Base-by-base conservation (phyloP, 495 filamentous ascomycete genomes). In the Neurospora sublineolata region DNA sequence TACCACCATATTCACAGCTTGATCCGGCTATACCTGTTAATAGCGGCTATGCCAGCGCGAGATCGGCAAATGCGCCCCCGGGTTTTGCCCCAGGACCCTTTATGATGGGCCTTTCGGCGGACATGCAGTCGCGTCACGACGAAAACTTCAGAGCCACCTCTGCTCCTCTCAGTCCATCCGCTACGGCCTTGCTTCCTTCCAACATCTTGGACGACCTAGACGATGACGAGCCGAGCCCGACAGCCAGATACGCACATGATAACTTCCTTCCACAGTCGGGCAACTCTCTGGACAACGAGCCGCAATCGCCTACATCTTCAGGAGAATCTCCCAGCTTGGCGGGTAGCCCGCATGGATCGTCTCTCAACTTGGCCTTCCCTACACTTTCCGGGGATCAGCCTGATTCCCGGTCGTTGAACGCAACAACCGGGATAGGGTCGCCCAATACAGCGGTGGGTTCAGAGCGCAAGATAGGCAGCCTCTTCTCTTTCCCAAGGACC, bases 111-210 rank as follows among this genome's bases (percentile, higher is more conserved):
- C 75, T 84, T 64, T 81, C 77, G 20, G 75, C 79, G 36, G 84
- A 86, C 68, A 68, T 74, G 71, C 74, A 71, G 16, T 44, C 41
- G 41, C 76, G 76, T 38, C 78, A 82, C 41, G 84, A 83, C 18
- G 85, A 87, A 30, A 81, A 80, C 10, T 78, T 80, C 70, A 79
- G 80, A 41, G 77, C 78, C 37, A 81, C 89, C 52, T 86, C 85
- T 69, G 88, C 88, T 23, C 90, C 92, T 38, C 91, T 95, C 79
- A 94, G 92, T 74, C 93, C 93, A 36, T 91, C 91, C 14, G 93
- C 93, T 10, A 87, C 92, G 68, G 85, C 90, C 30, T 83, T 95
- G 36, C 82, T 97, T 33, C 93, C 93, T 30, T 93, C 92, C 1
- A 91, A 92, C 73, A 88, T 97, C 70, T 89, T 97, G 74, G 82